phyloP scores from a whole-genome alignment of 768 basidiomycete genomes.

The Mycena albidolilacea region DNA sequence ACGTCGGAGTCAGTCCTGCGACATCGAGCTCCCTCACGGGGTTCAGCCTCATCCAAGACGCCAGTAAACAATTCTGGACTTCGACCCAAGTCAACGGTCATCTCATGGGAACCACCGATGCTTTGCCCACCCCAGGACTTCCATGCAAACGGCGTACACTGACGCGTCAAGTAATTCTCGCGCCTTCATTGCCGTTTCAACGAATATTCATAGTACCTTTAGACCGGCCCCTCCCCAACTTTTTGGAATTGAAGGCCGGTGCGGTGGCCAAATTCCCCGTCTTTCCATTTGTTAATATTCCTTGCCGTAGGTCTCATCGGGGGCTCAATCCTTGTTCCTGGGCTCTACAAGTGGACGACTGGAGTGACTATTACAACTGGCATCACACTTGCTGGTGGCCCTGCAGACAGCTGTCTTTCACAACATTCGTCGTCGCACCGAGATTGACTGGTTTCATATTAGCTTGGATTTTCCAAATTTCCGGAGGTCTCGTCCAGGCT shows the following conservation, averaged over 20 bases:
- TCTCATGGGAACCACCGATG: not conserved
- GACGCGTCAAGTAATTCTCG: slow-evolving; percentile 9
- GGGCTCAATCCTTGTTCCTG: slow-evolving; percentile 12
- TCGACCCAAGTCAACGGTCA: not conserved
- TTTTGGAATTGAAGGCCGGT: slow-evolving; percentile 10
- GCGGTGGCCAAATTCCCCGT: not conserved
- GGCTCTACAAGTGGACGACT: slow-evolving; percentile 26
- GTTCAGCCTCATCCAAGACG: slow-evolving; percentile 17
- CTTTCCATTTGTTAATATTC: not conserved
- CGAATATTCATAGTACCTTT: not conserved
- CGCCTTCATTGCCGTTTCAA: not conserved
- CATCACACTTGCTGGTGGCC: slow-evolving; percentile 11
- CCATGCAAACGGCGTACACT: slow-evolving; percentile 14
- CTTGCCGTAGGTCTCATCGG: slow-evolving; percentile 7
- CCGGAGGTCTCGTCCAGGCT: slow-evolving; percentile 4
- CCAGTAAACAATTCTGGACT: slow-evolving; percentile 11
- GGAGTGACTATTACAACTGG: slow-evolving; percentile 18
- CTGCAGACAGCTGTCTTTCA: slow-evolving; percentile 12
- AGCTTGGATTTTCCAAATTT: slow-evolving; percentile 25
- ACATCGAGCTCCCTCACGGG: not conserved
- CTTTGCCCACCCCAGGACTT: slow-evolving; percentile 1
- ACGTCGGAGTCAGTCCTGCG: slow-evolving; percentile 8
- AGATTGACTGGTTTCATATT: not conserved
- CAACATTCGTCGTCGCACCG: not conserved
- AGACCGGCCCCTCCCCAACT: slow-evolving; percentile 9